Base-by-base conservation (phyloP, 108 stramenopile species). In the Nitzschia sp. region DNA sequence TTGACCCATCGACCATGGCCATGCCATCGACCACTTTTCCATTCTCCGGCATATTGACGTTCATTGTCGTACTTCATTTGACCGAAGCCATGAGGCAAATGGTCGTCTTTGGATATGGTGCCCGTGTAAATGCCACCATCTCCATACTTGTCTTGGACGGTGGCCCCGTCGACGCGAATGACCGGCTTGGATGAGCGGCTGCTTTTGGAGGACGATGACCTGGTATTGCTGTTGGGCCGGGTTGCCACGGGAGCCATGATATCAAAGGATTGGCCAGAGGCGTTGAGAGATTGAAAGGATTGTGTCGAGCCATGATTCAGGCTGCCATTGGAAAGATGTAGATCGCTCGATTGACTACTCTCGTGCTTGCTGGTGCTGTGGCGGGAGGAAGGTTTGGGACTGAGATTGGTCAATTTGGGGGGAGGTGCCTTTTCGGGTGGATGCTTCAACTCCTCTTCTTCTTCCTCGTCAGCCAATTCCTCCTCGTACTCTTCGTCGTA, bases 31-130 rank as follows among this genome's bases (percentile, higher is more conserved):
- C 88, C 88, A 23, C 70, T 55, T 33, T 66, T 70, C 88, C 88
- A 89, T 32, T 82, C 83, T 13, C 88, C 88, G 27, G 76, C 69
- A 29, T 84, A 85, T 46, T 75, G 69, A 11, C 85, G 75, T 54
- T 81, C 83, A 68, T 76, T 75, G 27, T 86, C 81, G 59, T 86
- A 89, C 46, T 72, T 73, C 88, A 89, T 89, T 17, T 57, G 71
- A 1, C 88, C 88, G 53, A 46, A 47, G 21, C 83, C 85, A 72
- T 86, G 84, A 3, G 88, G 88, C 23, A 72, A 9, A 30, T 66
- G 38, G 30, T 46, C 35, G 5, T 71, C 34, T 6, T 45, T 64
- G 17, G 35, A 25, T 27, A 83, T 33, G 3, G 31, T 66, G 9
- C 82, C 82, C 0, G 82, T 59, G 58, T 73, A 83, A 3, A 46